Conservation (phyloP, 2,329 filamentous ascomycete genomes). For the Neopestalotiopsis sp. region DNA sequence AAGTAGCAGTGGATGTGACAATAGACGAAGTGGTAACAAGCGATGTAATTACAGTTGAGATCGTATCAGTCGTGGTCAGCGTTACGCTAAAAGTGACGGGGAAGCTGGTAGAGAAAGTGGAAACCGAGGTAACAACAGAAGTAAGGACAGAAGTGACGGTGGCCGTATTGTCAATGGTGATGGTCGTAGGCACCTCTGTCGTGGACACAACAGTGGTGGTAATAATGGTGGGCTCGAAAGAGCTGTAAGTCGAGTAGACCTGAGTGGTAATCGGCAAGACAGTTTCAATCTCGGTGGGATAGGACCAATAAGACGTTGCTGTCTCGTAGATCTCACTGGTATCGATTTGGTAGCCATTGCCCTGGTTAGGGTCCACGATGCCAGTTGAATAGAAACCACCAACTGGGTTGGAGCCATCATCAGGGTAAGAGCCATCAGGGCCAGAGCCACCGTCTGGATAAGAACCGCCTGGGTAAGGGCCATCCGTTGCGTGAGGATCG, state of each 20-base stretch:
- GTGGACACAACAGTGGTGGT: background rate
- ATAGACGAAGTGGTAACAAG: background rate
- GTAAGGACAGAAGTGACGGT: constrained; percentile 1
- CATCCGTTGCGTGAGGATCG: background rate
- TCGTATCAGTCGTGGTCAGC: background rate
- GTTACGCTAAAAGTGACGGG: background rate
- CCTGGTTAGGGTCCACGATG: background rate
- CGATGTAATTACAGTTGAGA: background rate
- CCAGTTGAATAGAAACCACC: background rate
- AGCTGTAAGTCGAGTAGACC: background rate
- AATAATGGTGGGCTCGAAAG: background rate
- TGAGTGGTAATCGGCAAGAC: background rate
- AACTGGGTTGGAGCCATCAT: background rate
- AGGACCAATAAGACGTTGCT: background rate
- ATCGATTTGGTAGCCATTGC: background rate
- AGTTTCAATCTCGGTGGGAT: background rate
- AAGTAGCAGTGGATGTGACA: background rate
- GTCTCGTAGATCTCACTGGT: background rate
- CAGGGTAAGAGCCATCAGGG: background rate
- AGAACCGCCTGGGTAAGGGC: too few relatives aligned
- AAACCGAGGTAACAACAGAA: background rate
- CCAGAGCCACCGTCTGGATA: too few relatives aligned
- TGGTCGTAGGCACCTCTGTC: background rate
- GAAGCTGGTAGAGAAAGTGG: background rate
- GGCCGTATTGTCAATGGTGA: background rate